Evolutionary conservation across 148 eudicot genomes (phyloP).

Genomic region (Salicornia ramosissima): DNA sequence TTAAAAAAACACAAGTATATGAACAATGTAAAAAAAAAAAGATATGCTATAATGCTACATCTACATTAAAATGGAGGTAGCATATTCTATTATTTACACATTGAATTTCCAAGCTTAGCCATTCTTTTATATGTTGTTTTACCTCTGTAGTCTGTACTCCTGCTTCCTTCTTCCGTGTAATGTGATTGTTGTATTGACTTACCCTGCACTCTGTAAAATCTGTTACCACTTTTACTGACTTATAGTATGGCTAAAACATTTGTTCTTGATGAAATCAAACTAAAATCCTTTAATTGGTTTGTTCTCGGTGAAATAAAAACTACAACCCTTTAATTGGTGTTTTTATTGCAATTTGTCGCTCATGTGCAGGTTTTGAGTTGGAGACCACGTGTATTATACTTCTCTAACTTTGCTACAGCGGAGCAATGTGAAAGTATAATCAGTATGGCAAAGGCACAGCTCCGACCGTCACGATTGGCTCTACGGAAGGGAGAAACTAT

Average conservation of each 20-base stretch:
- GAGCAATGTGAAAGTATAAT: slow-evolving; percentile 68
- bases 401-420: slow-evolving; percentile 71
- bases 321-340: not conserved
- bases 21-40: no score
- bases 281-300: not conserved
- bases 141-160: not conserved
- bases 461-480: slow-evolving; percentile 72
- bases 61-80: no score
- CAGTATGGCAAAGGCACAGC: slow-evolving; percentile 50
- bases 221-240: not conserved
- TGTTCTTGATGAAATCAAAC: not conserved
- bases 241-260: not conserved
- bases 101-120: not conserved
- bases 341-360: slow-evolving; percentile 10
- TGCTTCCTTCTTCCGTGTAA: not conserved
- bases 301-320: not conserved
- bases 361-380: slow-evolving; percentile 70
- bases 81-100: not conserved
- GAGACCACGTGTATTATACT: slow-evolving; percentile 69
- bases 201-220: not conserved
- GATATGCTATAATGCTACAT: no score
- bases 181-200: not conserved
- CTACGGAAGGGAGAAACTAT: slow-evolving; percentile 75
- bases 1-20: no score
- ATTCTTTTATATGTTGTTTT: not conserved